Conservation (phyloP, 441 rosid genomes). For the Croton laevigatus region DNA sequence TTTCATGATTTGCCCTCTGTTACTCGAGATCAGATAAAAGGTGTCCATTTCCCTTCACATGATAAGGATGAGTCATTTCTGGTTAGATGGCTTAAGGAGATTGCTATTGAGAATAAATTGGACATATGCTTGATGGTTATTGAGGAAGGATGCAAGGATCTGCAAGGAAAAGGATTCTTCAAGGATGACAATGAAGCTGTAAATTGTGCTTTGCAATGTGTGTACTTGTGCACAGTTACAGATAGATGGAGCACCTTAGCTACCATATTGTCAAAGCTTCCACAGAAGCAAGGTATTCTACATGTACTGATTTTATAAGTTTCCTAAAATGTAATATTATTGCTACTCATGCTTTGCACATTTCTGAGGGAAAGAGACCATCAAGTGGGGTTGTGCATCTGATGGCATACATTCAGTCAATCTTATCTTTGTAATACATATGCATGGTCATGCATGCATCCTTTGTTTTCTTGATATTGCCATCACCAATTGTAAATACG, state of each 20-base stretch:
- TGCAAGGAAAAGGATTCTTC: slow-evolving; percentile 52
- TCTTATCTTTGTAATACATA: too few species aligned
- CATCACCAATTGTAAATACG: too few species aligned
- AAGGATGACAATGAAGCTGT: slow-evolving; percentile 71
- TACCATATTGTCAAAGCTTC: slow-evolving; percentile 80
- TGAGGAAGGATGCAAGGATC: slow-evolving; percentile 78
- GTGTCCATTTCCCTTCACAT: slow-evolving; percentile 28
- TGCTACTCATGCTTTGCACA: not conserved
- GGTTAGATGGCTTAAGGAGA: slow-evolving; percentile 89
- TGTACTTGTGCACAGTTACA: slow-evolving; percentile 67
- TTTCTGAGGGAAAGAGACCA: not conserved
- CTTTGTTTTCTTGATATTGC: too few species aligned
- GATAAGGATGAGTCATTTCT: slow-evolving; percentile 57
- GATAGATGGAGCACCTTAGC: slow-evolving; percentile 89
- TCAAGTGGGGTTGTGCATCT: too few species aligned
- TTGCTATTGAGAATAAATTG: slow-evolving; percentile 64
- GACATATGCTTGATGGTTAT: slow-evolving; percentile 79
- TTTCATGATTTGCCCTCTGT: slow-evolving; percentile 25
- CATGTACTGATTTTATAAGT: not conserved
- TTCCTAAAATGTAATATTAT: not conserved
- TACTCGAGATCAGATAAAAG: slow-evolving; percentile 24
- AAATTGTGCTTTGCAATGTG: slow-evolving; percentile 83
- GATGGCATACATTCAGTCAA: too few species aligned
- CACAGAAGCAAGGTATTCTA: slow-evolving; percentile 62
- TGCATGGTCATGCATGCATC: too few species aligned